phyloP scores from a whole-genome alignment of 2,329 filamentous ascomycete species.

The Cytospora piceae region DNA sequence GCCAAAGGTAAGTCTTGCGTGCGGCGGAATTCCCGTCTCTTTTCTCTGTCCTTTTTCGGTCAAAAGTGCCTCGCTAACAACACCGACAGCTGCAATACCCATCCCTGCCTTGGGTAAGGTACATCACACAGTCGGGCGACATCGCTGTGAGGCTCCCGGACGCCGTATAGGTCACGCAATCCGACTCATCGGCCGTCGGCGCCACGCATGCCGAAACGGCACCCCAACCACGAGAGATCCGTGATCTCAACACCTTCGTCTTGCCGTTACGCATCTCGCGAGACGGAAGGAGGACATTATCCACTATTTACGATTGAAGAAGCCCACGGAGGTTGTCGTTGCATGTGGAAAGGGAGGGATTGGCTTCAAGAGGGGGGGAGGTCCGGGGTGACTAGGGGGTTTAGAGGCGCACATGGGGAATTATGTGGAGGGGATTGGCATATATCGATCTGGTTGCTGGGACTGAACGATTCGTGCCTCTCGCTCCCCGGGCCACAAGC shows the following conservation, averaged over 20 bases:
- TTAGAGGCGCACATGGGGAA: neutral
- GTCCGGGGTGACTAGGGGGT: neutral
- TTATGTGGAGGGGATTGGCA: neutral
- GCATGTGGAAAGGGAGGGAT: neutral
- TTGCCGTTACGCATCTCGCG: neutral
- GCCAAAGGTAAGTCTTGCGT: constrained; percentile 76
- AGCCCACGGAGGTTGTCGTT: neutral
- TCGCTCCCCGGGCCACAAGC: neutral
- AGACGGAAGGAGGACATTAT: neutral
- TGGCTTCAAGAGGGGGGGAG: neutral
- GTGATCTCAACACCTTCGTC: neutral
- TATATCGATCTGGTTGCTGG: neutral
- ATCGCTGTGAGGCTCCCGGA: constrained; percentile 96
- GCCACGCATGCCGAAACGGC: neutral
- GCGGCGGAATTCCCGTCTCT: neutral
- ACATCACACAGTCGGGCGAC: constrained; percentile 97
- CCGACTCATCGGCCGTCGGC: neutral
- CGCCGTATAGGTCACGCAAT: constrained; percentile 60
- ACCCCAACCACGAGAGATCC: neutral
- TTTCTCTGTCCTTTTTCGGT: constrained; percentile 22
- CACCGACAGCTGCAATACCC: constrained; percentile 85
- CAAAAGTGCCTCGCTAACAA: constrained; percentile 7
- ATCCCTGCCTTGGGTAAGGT: constrained; percentile 94
- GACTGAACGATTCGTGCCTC: neutral
- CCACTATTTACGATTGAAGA: neutral